Evolutionary conservation across 768 basidiomycete species (phyloP).

Genomic region (Pleurotus djamor): DNA sequence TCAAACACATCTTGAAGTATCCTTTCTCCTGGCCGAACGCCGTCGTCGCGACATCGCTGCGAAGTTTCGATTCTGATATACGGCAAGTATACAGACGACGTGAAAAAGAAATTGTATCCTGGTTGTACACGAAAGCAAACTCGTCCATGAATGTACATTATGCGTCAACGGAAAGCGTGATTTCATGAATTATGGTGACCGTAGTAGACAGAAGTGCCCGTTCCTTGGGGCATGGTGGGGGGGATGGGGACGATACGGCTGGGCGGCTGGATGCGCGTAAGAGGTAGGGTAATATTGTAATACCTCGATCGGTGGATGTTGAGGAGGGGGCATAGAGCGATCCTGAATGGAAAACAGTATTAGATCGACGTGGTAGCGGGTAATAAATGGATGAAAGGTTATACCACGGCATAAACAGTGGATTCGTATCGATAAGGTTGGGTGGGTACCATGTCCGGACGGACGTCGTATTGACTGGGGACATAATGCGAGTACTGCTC

Average conservation of each 20-base stretch:
- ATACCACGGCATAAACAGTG: background rate
- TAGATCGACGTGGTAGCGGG: background rate
- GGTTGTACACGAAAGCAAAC: too few species aligned
- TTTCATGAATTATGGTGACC: background rate
- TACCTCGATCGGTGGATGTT: background rate
- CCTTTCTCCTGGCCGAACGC: slow-evolving; percentile 3
- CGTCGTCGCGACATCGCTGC: slow-evolving; percentile 1
- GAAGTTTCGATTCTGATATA: background rate
- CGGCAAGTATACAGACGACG: too few species aligned
- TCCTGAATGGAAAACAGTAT: background rate
- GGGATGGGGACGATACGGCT: too few species aligned
- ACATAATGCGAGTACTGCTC: background rate
- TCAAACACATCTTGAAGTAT: background rate
- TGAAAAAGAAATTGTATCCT: too few species aligned
- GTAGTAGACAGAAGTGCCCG: too few species aligned
- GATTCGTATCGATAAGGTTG: background rate
- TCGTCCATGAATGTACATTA: too few species aligned
- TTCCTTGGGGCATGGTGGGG: too few species aligned
- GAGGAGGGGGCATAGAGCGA: background rate
- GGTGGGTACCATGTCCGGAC: background rate
- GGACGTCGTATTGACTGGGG: background rate
- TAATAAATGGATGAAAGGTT: background rate
- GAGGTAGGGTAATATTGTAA: background rate
- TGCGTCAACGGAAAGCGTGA: too few species aligned
- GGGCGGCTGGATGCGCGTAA: background rate